These are phyloP conservation scores for Monosporascus ibericus DNA, from an alignment of 2,329 filamentous ascomycete genomes.

Conservation along the genomic window DNA sequence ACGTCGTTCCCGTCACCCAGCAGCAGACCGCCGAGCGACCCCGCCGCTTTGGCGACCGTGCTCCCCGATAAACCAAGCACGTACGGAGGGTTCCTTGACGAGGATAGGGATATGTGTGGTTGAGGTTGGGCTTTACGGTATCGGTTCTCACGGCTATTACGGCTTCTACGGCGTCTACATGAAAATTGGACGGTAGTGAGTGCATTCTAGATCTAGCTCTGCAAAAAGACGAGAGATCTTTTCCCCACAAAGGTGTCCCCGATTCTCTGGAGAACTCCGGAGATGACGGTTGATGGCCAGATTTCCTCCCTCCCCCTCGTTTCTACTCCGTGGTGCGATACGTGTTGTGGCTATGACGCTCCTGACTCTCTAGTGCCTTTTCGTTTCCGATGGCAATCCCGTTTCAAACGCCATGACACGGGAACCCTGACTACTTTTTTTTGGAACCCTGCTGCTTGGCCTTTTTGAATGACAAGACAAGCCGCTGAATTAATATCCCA, in stretches of 20 bases:
- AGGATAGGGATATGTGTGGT: conserved; percentile 20
- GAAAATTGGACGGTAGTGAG: conserved; percentile 46
- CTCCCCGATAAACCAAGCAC: conserved; percentile 25
- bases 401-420: too few species aligned
- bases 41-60: conserved; percentile 69
- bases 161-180: conserved; percentile 38
- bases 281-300: conserved; percentile 94
- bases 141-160: conserved; percentile 38
- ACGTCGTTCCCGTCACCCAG: conserved; percentile 85
- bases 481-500: too few species aligned
- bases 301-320: conserved; percentile 20
- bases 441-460: too few species aligned
- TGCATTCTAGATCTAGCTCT: conserved; percentile 48
- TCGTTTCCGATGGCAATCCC: not conserved
- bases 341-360: not conserved
- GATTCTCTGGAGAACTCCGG: conserved; percentile 57
- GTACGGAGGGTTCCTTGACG: conserved; percentile 4
- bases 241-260: conserved; percentile 78
- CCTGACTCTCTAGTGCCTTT: not conserved
- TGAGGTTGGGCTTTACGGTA: conserved; percentile 36
- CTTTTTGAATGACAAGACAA: too few species aligned
- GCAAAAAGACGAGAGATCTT: conserved; percentile 48
- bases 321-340: conserved; percentile 11
- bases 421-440: too few species aligned
- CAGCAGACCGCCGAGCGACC: conserved; percentile 77